phyloP scores from a whole-genome alignment of 2,329 filamentous ascomycete species.

The Colletotrichum tropicale region DNA sequence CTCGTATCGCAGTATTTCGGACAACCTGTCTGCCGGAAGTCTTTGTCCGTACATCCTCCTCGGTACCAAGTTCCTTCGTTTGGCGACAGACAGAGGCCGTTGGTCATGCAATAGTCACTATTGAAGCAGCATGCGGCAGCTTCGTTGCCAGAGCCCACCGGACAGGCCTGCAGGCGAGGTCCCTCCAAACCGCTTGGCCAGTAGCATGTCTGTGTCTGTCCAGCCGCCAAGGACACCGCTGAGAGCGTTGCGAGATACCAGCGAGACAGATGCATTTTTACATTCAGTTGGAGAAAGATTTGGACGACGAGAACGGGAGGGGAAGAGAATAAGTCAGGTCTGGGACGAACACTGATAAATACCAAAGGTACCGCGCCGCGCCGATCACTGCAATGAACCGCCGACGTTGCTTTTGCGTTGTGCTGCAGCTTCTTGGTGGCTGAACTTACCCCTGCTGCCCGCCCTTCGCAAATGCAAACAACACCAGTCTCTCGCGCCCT shows the following conservation, averaged over 20 bases:
- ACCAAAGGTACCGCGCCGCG: background rate
- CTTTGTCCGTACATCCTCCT: slow-evolving; percentile 4
- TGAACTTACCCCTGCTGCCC: background rate
- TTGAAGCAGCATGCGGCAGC: slow-evolving; percentile 10
- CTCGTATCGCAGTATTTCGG: slow-evolving; percentile 4
- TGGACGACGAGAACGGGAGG: background rate
- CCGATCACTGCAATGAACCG: background rate
- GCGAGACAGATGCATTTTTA: background rate
- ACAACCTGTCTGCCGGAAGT: background rate
- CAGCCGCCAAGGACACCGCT: background rate
- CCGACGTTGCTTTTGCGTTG: background rate
- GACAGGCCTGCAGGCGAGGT: background rate
- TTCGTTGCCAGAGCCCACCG: background rate
- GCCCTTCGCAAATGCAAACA: background rate
- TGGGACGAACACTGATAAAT: background rate
- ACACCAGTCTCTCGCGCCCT: background rate
- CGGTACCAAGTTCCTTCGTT: slow-evolving; percentile 13
- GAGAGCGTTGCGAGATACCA: background rate
- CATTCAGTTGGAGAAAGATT: background rate
- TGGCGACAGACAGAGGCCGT: slow-evolving; percentile 17
- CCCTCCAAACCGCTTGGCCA: background rate
- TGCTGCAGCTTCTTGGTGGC: background rate
- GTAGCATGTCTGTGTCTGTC: slow-evolving; percentile 5
- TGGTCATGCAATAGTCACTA: slow-evolving; percentile 14
- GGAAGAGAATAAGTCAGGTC: background rate